These are phyloP conservation scores for Thelonectria olida DNA, from an alignment of 2,329 filamentous ascomycete genomes.

Conservation along the genomic window DNA sequence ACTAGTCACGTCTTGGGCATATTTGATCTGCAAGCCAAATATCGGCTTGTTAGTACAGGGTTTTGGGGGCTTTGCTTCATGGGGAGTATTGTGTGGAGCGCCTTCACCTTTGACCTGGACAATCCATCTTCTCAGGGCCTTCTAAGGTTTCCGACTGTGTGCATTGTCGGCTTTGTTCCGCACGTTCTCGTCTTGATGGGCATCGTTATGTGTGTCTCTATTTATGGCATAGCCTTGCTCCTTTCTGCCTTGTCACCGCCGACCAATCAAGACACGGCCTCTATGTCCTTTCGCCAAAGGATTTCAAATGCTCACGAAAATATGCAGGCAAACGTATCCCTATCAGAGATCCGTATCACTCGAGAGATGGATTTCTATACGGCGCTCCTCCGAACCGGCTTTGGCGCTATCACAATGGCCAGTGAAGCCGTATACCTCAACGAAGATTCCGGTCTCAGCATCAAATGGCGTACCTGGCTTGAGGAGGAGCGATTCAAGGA, in stretches of 20 bases:
- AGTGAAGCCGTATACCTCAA: constrained; percentile 97
- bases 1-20: constrained; percentile 86
- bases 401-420: constrained; percentile 88
- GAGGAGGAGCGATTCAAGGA: constrained; percentile 87
- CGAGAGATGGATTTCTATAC: constrained; percentile 97
- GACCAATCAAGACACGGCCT: constrained; percentile 36
- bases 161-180: constrained; percentile 93
- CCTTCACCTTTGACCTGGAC: constrained; percentile 68
- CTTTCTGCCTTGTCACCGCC: constrained; percentile 68
- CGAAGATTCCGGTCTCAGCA: constrained; percentile 79
- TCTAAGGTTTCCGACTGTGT: constrained; percentile 90
- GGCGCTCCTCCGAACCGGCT: constrained; percentile 84
- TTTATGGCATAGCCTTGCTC: constrained; percentile 80
- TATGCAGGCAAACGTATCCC: constrained; percentile 89
- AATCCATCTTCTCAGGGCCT: constrained; percentile 72
- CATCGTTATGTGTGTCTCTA: constrained; percentile 77
- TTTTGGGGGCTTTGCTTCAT: constrained; percentile 94
- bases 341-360: constrained; percentile 81
- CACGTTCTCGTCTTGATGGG: constrained; percentile 88
- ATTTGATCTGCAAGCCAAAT: constrained; percentile 79
- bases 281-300: constrained; percentile 64
- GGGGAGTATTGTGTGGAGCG: constrained; percentile 82
- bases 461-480: constrained; percentile 86
- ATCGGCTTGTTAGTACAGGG: constrained; percentile 85
- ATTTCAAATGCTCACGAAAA: constrained; percentile 81